Base-by-base conservation (phyloP, 805 yeast species). In the Pichia gijzeniarum region DNA sequence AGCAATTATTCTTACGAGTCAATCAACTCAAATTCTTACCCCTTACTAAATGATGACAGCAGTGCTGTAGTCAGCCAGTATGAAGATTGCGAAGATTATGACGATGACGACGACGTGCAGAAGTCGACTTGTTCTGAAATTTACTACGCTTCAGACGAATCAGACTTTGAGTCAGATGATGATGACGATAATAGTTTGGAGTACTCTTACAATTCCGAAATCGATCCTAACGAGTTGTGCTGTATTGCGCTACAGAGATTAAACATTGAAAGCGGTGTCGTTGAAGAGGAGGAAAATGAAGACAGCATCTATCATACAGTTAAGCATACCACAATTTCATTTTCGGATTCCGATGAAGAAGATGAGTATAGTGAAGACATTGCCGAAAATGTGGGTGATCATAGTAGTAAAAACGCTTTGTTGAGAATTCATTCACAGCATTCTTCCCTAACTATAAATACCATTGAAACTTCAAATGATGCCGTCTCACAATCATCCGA, bases 101-200 rank as follows among this genome's bases (percentile, higher is more conserved):
- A 57, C 5, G 47, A 53, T 34, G 49, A 51, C 46, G 49, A 52
- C 30, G 53, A 20, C 28, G 20, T n/a, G 17, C 42, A 37, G 22
- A 41, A n/a, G 9, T 7, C 36, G 19, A 34, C n/a, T 7, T 20
- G 16, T 19, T 32, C 40, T 13, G 36, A 41, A 12, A 31, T 48
- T 18, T 54, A 50, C 13, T 40, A 35, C 27, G 17, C 53, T 18
- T 52, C 58, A 4, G 57, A 63, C 48, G 63, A 63, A 44, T 60
- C 63, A 10, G 70, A 63, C 37, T 55, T 59, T 16, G 56, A 55
- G 13, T 57, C 53, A 40, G 63, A 54, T 12, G 58, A 52, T 56
- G 54, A 47, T 17, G 30, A 38, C 17, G 41, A 38, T n/a, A 12
- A 27, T 3, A 16, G 18, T 9, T 35, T 35, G 19, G 14, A 20